Base-by-base conservation (phyloP, 2,329 filamentous ascomycete genomes). In the Capronia americana region DNA sequence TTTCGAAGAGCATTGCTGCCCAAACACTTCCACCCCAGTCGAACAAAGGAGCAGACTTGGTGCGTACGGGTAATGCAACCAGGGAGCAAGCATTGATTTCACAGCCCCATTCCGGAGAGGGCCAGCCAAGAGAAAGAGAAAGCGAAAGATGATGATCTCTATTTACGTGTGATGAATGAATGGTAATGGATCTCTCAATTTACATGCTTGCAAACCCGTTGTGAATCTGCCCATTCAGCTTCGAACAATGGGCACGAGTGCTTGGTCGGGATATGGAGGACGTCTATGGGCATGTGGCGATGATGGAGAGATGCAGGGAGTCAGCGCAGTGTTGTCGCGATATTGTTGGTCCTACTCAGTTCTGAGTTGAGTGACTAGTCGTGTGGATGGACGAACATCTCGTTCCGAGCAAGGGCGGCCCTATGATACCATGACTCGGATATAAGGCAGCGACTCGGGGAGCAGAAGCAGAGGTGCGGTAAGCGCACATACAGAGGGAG, bases 91-190 rank as follows among this genome's bases (percentile, higher is more conserved):
- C 38, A 44, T 44, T 44, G 38, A n/a, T 23, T 23, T n/a, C 48
- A 12, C 20, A 10, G 5, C 12, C 48, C 14, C 23, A 12, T 26
- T 28, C 20, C 20, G 48, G 48, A 28, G 12, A 12, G 48, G 7
- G 6, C 50, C 60, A 34, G 23, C 12, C 53, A 57, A 63, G 26
- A 48, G 46, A n/a, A 28, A 63, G 23, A 26, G 3, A 44, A 44
- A 4, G 61, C 28, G 30, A 46, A 41, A 55, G 23, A 57, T 28
- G 41, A 61, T 38, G 58, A 50, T 48, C n/a, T 28, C 55, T 32
- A 56, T 65, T 59, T 46, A 65, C 30, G 63, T 32, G 57, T 56
- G 53, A 65, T 65, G 63, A 65, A 51, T 65, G 58, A 65, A 62
- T 56, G 60, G 60, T 48, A 62, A 62, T 51, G 51, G 57, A 65